phyloP scores from a whole-genome alignment of 306 rosid species.

The Ziziphus jujuba region DNA sequence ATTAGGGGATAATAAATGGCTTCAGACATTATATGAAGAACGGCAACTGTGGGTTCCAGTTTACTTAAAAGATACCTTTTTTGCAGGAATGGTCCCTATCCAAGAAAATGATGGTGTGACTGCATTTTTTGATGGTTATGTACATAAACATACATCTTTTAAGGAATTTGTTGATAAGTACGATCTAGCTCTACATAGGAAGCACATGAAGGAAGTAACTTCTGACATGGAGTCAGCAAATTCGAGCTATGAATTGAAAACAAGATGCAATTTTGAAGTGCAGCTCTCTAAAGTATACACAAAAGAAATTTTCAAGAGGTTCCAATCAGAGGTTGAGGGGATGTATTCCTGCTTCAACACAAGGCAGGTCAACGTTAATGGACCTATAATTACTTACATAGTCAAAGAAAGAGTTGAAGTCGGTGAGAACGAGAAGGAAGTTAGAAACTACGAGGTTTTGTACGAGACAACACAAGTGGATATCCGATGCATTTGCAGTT shows the following conservation, averaged over 20 bases:
- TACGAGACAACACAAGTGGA: conserved; percentile 59
- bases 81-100: conserved; percentile 64
- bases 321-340: conserved; percentile 73
- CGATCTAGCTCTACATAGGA: conserved; percentile 71
- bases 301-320: conserved; percentile 51
- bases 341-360: conserved; percentile 77
- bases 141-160: conserved; percentile 72
- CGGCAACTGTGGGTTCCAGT: conserved; percentile 68
- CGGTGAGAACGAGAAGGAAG: conserved; percentile 53
- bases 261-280: conserved; percentile 55
- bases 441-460: conserved; percentile 55
- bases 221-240: conserved; percentile 57
- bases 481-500: conserved; percentile 77
- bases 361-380: conserved; percentile 58
- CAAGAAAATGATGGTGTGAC: conserved; percentile 40
- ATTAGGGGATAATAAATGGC: conserved; percentile 66
- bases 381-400: conserved; percentile 60
- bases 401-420: conserved; percentile 71
- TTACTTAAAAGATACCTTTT: conserved; percentile 61
- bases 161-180: conserved; percentile 78
- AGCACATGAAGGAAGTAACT: conserved; percentile 55
- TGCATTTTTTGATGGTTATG: conserved; percentile 70
- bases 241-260: conserved; percentile 41
- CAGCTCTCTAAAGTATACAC: conserved; percentile 67
- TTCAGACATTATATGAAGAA: conserved; percentile 55